Evolutionary conservation across 495 filamentous ascomycete species (phyloP), one percentile per base, ranked within the genome.

Genomic region (Bacidia rubella): DNA sequence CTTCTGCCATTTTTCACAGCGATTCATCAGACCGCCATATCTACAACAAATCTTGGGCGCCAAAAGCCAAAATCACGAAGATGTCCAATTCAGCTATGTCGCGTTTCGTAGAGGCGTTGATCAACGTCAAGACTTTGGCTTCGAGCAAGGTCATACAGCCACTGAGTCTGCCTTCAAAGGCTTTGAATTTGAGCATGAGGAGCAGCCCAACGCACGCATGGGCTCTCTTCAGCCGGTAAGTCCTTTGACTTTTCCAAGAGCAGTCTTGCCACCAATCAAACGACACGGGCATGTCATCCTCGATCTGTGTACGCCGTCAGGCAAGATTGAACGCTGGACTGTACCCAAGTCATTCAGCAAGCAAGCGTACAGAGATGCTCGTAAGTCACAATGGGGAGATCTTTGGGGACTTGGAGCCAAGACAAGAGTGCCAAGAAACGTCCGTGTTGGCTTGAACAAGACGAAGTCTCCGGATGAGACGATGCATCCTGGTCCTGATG

Each of bases 341-440:
- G 81, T 98, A 0, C 86, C 92, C 1, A 80, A 78, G 51, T 87
- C 81, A 38, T 93, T 80, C 66, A 82, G 83, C 55, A 81, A 76
- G 52, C 76, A 81, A 57, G 87, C 87, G 2, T 97, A 86, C 69
- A 83, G 81, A 42, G 93, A 98, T 62, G 93, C 93, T 24, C 80
- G 90, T 53, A 98, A 98, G 65, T 75, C 83, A 0, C 65, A 65
- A 35, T 97, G 92, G 92, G 92, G 93, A 41, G 92, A 98, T 65
- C 69, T 96, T 19, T 98, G 92, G 92, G 88, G 89, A 4, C 71
- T 98, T 2, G 93, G 90, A 0, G 90, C 89, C 5, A 98, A 97
- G 76, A 93, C 87, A 0, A 74, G 86, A 40, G 74, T 82, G 1
- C 57, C 57, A 2, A 70, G 85, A 52, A 74, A 67, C 38, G 62